Conservation (phyloP, 2,329 filamentous ascomycete genomes). For the Magnaporthales sp. region DNA sequence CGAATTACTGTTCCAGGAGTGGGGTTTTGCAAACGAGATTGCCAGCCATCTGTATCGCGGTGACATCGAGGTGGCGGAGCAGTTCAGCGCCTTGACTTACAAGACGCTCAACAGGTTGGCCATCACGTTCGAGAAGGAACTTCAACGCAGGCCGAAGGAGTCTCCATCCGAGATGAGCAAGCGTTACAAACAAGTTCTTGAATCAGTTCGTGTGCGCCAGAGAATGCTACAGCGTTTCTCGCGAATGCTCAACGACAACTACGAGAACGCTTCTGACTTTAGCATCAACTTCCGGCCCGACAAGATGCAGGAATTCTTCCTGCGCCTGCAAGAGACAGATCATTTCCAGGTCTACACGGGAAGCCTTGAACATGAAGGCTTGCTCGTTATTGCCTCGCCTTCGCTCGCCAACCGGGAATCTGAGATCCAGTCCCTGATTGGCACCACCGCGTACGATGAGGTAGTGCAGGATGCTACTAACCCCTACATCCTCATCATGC, state of each 20-base stretch:
- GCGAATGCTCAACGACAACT: slow-evolving; percentile 80
- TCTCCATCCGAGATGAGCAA: slow-evolving; percentile 86
- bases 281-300: slow-evolving; percentile 67
- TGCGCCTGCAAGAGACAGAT: slow-evolving; percentile 69
- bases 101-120: slow-evolving; percentile 86
- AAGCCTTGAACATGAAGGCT: slow-evolving; percentile 61
- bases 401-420: slow-evolving; percentile 65
- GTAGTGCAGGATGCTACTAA: slow-evolving; percentile 64
- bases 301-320: slow-evolving; percentile 66
- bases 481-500: slow-evolving; percentile 77
- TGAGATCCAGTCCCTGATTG: slow-evolving; percentile 79
- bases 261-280: slow-evolving; percentile 95
- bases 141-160: slow-evolving; percentile 78
- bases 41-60: slow-evolving; percentile 86
- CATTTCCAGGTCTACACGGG: slow-evolving; percentile 80
- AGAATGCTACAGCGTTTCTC: slow-evolving; percentile 95
- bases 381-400: slow-evolving; percentile 79
- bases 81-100: slow-evolving; percentile 89
- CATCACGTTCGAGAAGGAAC: slow-evolving; percentile 83
- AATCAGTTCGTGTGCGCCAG: slow-evolving; percentile 92
- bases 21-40: slow-evolving; percentile 94
- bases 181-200: slow-evolving; percentile 88
- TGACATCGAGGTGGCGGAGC: slow-evolving; percentile 93
- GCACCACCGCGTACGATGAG: slow-evolving; percentile 51
- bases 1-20: slow-evolving; percentile 93